Evolutionary conservation across 2,329 filamentous ascomycete species (phyloP), one percentile per base, ranked within the genome.

Genomic region (Botrytis squamosa): DNA sequence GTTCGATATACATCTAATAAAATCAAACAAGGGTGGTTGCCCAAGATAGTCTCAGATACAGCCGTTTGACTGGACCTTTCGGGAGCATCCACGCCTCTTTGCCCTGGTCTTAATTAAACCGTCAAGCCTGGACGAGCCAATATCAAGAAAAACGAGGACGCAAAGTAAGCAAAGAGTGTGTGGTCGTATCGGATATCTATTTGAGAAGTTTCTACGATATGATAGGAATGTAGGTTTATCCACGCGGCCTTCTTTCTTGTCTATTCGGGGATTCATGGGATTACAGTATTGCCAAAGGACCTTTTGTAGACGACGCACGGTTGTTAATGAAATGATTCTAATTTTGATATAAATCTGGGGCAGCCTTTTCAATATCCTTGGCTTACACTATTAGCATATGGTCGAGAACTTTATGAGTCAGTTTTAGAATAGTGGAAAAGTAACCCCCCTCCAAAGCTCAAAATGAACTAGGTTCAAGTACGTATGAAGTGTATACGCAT

Each of bases 11-110:
- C 29, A 70, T 69, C 72, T 70, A 67, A 70, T 62, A 67, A 74
- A 52, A 38, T 63, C 62, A 62, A 62, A 64, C 72, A 72, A 71
- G 75, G 74, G 71, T 75, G 68, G 52, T n/a, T 52, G 63, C 66
- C 71, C 71, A 68, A 46, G 57, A 66, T 60, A 65, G 75, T 74
- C 74, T 75, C 72, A 74, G 72, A 75, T 72, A 55, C 40, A 67
- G 72, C 59, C 68, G 67, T 75, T 76, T 76, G 73, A 75, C 70
- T 76, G 74, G 69, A 74, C 63, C n/a, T 29, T 68, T 74, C 74
- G 57, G 36, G 66, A 70, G 46, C 52, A 25, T 71, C 46, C 72
- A 44, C 38, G 59, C 63, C 46, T 66, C 65, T 55, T 38, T 38
- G 64, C 46, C 64, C 59, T 70, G 60, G 42, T 62, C 42, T 62